phyloP scores from a whole-genome alignment of 164 flowering plant species.

The Brasenia schreberi region DNA sequence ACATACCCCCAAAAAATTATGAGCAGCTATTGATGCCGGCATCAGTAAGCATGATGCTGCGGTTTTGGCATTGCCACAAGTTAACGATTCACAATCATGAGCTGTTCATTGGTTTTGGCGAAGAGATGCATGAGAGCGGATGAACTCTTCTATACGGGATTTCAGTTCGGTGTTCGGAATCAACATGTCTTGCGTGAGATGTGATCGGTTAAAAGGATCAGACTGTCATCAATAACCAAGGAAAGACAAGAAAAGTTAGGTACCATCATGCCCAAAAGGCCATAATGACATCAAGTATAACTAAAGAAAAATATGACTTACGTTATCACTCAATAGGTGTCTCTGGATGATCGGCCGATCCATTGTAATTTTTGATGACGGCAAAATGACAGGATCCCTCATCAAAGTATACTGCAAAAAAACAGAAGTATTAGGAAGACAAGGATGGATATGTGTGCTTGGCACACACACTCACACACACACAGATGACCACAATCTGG shows the following conservation, averaged over 20 bases:
- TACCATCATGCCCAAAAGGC: neutral
- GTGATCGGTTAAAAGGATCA: slow-evolving; percentile 95
- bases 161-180: slow-evolving; percentile 68
- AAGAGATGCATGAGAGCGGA: slow-evolving; percentile 24
- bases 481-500: too few relatives aligned
- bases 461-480: too few relatives aligned
- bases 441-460: too few relatives aligned
- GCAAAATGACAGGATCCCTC: slow-evolving; percentile 95
- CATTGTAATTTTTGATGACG: slow-evolving; percentile 78
- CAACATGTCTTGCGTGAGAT: slow-evolving; percentile 85
- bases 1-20: too few relatives aligned
- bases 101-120: neutral
- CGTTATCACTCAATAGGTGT: slow-evolving; percentile 91
- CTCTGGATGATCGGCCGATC: slow-evolving; percentile 91
- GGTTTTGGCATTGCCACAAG: too few relatives aligned
- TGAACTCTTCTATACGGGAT: slow-evolving; percentile 67
- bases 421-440: too few relatives aligned
- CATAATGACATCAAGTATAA: neutral
- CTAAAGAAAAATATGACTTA: slow-evolving; percentile 11
- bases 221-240: slow-evolving; percentile 30
- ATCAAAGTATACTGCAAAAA: slow-evolving; percentile 80
- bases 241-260: too few relatives aligned
- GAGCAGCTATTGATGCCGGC: too few relatives aligned
- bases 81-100: too few relatives aligned
- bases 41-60: too few relatives aligned